Percentiles rank a stretch among this genome's conserved stretches.
These are phyloP conservation scores for Plicaturopsis crispa DNA, from an alignment of 768 basidiomycete genomes.

Conservation along the genomic window DNA sequence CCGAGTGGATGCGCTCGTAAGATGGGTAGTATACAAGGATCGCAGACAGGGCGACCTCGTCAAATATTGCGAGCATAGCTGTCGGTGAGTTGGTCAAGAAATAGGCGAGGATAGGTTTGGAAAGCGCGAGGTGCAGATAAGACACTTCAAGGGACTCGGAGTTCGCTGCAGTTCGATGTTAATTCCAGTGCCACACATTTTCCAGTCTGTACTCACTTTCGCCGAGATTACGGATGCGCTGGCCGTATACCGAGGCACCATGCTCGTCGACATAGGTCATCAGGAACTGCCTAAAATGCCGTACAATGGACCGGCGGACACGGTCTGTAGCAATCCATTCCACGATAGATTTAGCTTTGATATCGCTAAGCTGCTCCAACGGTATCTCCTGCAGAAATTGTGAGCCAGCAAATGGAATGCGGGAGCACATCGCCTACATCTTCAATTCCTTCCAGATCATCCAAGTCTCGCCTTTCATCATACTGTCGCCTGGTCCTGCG, in stretches of 20 bases:
- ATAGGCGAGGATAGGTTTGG: constrained; percentile 94
- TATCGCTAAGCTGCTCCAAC: constrained; percentile 91
- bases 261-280: constrained; percentile 94
- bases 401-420: constrained; percentile 10
- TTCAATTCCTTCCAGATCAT: constrained; percentile 86
- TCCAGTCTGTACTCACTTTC: constrained; percentile 53
- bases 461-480: constrained; percentile 84
- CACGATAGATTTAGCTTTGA: constrained; percentile 94
- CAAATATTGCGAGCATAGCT: constrained; percentile 90
- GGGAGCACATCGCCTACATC: constrained; percentile 41
- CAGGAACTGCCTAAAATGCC: constrained; percentile 91
- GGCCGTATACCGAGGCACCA: constrained; percentile 89
- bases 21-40: constrained; percentile 94
- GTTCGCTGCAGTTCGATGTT: constrained; percentile 54
- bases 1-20: constrained; percentile 95
- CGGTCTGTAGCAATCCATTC: constrained; percentile 97
- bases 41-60: constrained; percentile 88
- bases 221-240: constrained; percentile 87
- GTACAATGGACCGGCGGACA: constrained; percentile 82
- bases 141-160: constrained; percentile 97
- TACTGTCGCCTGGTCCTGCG: constrained; percentile 84
- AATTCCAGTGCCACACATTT: constrained; percentile 4
- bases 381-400: constrained; percentile 68
- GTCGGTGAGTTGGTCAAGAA: constrained; percentile 94
- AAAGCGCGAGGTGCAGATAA: constrained; percentile 86